Percentiles rank a stretch among this genome's conserved stretches.
Conservation (phyloP, 2,329 filamentous ascomycete species). For the Dothistroma pini region DNA sequence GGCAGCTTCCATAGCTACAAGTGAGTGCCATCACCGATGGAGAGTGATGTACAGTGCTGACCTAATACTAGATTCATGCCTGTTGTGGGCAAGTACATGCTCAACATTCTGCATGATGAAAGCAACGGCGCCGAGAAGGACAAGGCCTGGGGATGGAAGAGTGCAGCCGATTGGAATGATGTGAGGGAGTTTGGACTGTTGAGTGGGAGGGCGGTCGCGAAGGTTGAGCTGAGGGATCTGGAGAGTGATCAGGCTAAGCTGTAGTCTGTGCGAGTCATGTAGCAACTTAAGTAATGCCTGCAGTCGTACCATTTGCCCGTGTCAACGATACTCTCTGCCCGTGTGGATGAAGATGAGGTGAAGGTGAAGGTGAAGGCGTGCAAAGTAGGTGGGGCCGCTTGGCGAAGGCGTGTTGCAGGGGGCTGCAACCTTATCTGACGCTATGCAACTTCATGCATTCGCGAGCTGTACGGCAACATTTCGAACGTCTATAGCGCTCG, state of each 20-base stretch:
- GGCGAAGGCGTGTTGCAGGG: too few relatives aligned
- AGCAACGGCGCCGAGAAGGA: constrained; percentile 39
- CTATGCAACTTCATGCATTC: too few relatives aligned
- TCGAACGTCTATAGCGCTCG: neutral
- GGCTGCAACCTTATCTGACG: too few relatives aligned
- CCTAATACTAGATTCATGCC: constrained; percentile 55
- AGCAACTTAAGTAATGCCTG: neutral
- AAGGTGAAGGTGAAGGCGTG: too few relatives aligned
- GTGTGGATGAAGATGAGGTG: too few relatives aligned
- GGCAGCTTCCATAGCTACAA: constrained; percentile 57
- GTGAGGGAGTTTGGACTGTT: constrained; percentile 19
- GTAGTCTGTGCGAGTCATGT: neutral
- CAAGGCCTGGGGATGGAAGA: constrained; percentile 24
- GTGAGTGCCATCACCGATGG: constrained; percentile 3
- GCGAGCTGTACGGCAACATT: neutral
- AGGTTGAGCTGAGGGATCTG: constrained; percentile 17
- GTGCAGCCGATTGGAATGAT: constrained; percentile 15
- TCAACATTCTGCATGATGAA: constrained; percentile 38
- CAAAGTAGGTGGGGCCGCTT: too few relatives aligned
- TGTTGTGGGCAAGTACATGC: constrained; percentile 58
- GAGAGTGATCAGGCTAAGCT: constrained; percentile 7
- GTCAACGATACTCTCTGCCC: neutral
- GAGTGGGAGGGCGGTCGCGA: constrained; percentile 17
- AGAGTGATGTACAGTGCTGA: neutral
- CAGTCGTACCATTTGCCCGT: too few relatives aligned